These are phyloP conservation scores for Tylopilus cervinicoccineus DNA, from an alignment of 768 basidiomycete species.

Conservation along the genomic window DNA sequence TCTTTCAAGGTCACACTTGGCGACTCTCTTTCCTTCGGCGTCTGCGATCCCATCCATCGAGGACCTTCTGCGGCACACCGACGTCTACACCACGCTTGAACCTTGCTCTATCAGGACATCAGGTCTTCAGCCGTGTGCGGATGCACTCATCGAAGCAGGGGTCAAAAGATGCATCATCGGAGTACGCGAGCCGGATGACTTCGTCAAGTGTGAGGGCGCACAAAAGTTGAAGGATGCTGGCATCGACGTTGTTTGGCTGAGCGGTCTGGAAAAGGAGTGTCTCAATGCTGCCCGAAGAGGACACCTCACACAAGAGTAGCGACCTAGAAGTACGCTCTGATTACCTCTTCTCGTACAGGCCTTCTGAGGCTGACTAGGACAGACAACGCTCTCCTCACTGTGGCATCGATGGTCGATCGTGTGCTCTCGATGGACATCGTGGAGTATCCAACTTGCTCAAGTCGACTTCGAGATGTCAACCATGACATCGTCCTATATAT, in stretches of 20 bases:
- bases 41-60: conserved; percentile 31
- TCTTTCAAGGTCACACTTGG: conserved; percentile 44
- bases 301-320: conserved; percentile 22
- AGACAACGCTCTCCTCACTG: neutral
- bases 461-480: neutral
- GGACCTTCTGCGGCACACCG: conserved; percentile 52
- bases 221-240: conserved; percentile 65
- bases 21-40: conserved; percentile 38
- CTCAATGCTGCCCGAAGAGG: conserved; percentile 72
- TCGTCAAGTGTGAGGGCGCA: conserved; percentile 90
- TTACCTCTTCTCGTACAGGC: neutral
- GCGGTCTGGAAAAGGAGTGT: conserved; percentile 75
- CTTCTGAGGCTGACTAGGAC: conserved; percentile 1
- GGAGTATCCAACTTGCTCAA: neutral
- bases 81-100: conserved; percentile 94
- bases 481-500: neutral
- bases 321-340: conserved; percentile 2
- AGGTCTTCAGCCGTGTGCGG: conserved; percentile 81
- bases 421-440: neutral
- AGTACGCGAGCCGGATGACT: conserved; percentile 88
- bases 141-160: conserved; percentile 69
- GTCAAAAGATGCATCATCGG: conserved; percentile 83
- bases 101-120: conserved; percentile 91
- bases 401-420: neutral
- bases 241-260: conserved; percentile 71